Evolutionary conservation across 2,329 filamentous ascomycete genomes (phyloP), one percentile per base, ranked within the genome.

Genomic region (Phyllosticta ampelicida): DNA sequence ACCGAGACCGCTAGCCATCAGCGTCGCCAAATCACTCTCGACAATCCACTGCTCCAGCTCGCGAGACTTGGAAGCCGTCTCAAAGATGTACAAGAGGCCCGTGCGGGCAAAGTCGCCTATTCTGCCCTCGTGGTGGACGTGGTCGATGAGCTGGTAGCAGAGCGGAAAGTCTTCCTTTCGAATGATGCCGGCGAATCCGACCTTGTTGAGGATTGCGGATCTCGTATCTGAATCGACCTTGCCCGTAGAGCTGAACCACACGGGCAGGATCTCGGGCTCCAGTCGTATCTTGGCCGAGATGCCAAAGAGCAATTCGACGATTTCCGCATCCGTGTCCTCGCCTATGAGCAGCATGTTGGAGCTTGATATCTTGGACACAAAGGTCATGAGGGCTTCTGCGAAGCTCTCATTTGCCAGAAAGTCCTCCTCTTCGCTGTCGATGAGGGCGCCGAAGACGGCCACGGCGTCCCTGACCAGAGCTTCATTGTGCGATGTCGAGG

Each of bases 31-130:
- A 70, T 99, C 94, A 70, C 92, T 96, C 69, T 96, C 91, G 52
- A 97, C 90, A 63, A 99, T 89, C 94, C 94, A 99, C 67, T 90
- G 88, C 74, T 99, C 94, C 60, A 99, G 73, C 0, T 85, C 81
- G 19, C 85, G 82, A 0, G 90, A 95, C 63, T 84, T 86, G 0
- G 90, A 92, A 0, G 92, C 90, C 0, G 90, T 89, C 73, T 97
- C 92, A 65, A 97, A 96, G 60, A 99, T 89, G 73, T 99, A 99
- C 8, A 99, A 79, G 61, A 99, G 72, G 0, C 94, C 94, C 0
- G 94, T 99, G 59, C 94, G 81, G 2, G 94, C 92, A 77, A 99
- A 99, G 72, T 99, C 94, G 11, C 94, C 94, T 18, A 95, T 87
- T 58, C 92, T 86, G 49, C 94, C 94, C 69, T 96, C 92, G 64